Percentiles rank a stretch among this genome's conserved stretches.
phyloP scores from a whole-genome alignment of 169 alveolate species.

The Plasmodium gaboni region DNA sequence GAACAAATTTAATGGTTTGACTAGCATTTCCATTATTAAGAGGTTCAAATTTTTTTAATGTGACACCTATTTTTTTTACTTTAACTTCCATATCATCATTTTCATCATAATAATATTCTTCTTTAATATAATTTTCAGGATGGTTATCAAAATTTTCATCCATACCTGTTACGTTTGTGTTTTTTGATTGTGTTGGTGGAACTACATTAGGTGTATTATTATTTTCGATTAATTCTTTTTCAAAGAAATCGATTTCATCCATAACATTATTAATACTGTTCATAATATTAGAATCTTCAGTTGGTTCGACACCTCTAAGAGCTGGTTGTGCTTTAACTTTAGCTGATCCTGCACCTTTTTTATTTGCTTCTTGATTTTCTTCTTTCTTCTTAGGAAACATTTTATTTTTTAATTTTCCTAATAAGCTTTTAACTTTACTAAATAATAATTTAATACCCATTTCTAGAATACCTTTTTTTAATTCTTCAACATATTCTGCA shows the following conservation, averaged over 20 bases:
- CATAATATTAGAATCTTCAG: conserved; percentile 5
- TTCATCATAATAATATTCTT: too few species aligned
- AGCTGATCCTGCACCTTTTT: background rate
- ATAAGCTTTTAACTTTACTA: conserved; percentile 14
- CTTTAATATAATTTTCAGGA: background rate
- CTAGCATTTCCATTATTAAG: too few species aligned
- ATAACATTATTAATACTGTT: conserved; percentile 20
- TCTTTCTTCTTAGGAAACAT: conserved; percentile 12
- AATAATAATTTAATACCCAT: conserved; percentile 32
- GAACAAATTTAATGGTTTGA: too few species aligned
- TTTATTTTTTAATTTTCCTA: conserved; percentile 18
- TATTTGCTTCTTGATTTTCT: background rate
- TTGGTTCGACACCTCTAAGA: background rate
- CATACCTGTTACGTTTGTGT: background rate
- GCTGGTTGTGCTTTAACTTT: background rate
- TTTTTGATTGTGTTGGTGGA: background rate
- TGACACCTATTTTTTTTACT: too few species aligned
- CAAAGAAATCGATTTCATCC: conserved; percentile 45
- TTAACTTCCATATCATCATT: too few species aligned
- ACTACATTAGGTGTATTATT: background rate
- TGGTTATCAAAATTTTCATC: background rate
- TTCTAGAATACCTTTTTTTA: conserved; percentile 50
- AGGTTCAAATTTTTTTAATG: too few species aligned
- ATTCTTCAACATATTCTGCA: conserved; percentile 11
- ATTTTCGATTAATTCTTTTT: background rate